Conservation (phyloP, 495 filamentous ascomycete species). For the Xylaria intraflava region DNA sequence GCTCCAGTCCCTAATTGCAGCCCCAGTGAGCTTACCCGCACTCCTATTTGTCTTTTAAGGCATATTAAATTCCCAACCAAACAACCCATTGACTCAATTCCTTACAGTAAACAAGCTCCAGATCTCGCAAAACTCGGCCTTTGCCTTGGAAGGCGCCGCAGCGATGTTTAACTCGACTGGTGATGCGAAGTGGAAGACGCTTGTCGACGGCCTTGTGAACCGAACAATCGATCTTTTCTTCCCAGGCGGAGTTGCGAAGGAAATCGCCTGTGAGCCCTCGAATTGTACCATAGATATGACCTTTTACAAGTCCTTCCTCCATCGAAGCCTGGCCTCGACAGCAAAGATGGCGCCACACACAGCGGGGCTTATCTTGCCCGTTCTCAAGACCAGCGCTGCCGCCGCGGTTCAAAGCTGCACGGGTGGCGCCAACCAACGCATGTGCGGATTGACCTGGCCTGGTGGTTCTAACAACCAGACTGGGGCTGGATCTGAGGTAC, state of each 20-base stretch:
- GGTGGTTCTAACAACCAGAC: slow-evolving; percentile 36
- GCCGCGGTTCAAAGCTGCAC: slow-evolving; percentile 63
- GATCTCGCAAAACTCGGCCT: slow-evolving; percentile 62
- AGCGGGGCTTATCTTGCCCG: slow-evolving; percentile 50
- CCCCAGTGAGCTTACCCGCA: slow-evolving; percentile 8
- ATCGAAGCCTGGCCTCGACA: slow-evolving; percentile 63
- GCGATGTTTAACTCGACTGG: slow-evolving; percentile 64
- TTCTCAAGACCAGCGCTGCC: slow-evolving; percentile 55
- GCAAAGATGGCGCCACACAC: slow-evolving; percentile 63
- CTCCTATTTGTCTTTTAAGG: background rate
- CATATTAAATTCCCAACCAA: background rate
- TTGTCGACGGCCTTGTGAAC: slow-evolving; percentile 51
- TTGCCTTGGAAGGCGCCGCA: slow-evolving; percentile 58
- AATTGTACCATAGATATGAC: slow-evolving; percentile 61
- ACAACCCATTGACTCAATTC: background rate
- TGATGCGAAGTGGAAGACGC: slow-evolving; percentile 47
- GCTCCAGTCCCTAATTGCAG: slow-evolving; percentile 51
- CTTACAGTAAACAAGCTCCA: slow-evolving; percentile 42
- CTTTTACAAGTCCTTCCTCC: slow-evolving; percentile 71
- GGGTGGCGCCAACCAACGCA: slow-evolving; percentile 45
- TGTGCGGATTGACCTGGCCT: slow-evolving; percentile 60
- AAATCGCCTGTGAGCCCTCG: slow-evolving; percentile 56
- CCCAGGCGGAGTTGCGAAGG: slow-evolving; percentile 41
- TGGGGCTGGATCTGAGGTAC: slow-evolving; percentile 23
- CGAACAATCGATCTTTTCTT: slow-evolving; percentile 52